Evolutionary conservation across 805 yeast species (phyloP).

Genomic region (Candida argentea): DNA sequence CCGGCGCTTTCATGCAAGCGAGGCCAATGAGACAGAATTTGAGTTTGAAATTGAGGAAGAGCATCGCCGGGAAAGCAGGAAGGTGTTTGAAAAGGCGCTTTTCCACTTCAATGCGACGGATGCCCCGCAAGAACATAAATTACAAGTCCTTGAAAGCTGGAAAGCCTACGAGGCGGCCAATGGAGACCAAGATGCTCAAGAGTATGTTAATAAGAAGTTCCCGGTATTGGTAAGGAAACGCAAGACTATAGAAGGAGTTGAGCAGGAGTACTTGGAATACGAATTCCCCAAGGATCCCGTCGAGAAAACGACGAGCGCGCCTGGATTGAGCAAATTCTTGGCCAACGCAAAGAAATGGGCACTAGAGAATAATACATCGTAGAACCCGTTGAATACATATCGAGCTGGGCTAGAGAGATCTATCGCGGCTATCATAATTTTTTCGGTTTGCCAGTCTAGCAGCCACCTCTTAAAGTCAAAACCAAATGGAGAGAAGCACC

Average conservation of each 20-base stretch:
- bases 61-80: conserved; percentile 43
- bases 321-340: conserved; percentile 26
- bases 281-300: conserved; percentile 55
- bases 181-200: conserved; percentile 37
- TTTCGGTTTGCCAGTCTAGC: too few relatives aligned
- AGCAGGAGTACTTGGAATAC: conserved; percentile 50
- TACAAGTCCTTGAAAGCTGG: conserved; percentile 49
- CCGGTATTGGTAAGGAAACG: conserved; percentile 46
- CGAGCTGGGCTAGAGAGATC: background rate
- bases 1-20: conserved; percentile 17
- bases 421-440: background rate
- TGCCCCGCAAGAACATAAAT: conserved; percentile 32
- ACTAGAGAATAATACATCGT: background rate
- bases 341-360: conserved; percentile 34
- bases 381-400: background rate
- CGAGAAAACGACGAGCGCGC: conserved; percentile 8
- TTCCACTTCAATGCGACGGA: conserved; percentile 26
- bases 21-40: conserved; percentile 40
- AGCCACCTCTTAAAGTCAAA: conserved; percentile 86
- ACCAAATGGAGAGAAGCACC: conserved; percentile 89
- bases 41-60: conserved; percentile 40
- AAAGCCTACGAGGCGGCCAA: conserved; percentile 52
- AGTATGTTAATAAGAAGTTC: conserved; percentile 31
- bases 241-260: conserved; percentile 33
- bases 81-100: conserved; percentile 47